Evolutionary conservation across 441 rosid genomes (phyloP).

Genomic region (Pelargonium australe): DNA sequence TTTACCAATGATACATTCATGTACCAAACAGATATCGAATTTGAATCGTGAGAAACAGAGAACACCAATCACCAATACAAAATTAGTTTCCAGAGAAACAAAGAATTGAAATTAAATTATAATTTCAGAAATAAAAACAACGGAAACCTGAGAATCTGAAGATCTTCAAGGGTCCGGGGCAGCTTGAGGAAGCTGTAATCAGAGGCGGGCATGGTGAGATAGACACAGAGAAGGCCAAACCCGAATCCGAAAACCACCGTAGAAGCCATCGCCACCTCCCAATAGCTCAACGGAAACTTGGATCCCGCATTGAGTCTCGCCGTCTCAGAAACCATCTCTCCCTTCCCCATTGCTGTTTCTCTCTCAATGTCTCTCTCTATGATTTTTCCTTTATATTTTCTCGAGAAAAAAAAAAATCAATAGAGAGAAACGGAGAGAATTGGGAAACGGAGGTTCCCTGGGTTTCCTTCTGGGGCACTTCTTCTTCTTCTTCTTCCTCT

Average conservation of each 20-base stretch:
- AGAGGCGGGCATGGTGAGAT: constrained; percentile 70
- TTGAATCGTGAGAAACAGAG: no score
- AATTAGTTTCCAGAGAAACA: neutral
- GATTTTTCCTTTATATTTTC: no score
- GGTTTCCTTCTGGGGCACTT: no score
- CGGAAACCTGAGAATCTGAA: constrained; percentile 53
- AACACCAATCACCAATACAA: no score
- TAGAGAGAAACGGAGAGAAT: no score
- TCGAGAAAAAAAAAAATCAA: no score
- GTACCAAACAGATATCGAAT: no score
- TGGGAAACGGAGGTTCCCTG: no score
- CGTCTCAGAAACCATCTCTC: neutral
- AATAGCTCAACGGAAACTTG: constrained; percentile 12
- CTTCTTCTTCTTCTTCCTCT: no score
- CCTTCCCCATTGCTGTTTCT: neutral
- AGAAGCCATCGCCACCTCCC: constrained; percentile 64
- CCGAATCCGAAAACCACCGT: constrained; percentile 65
- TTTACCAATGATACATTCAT: no score
- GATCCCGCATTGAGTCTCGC: neutral
- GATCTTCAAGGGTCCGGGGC: constrained; percentile 79
- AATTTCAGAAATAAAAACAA: neutral
- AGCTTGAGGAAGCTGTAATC: constrained; percentile 69
- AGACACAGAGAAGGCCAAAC: constrained; percentile 60
- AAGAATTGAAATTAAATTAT: neutral
- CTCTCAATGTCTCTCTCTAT: neutral